Base-by-base conservation (phyloP, 306 rosid species). In the Gynostemma pentaphyllum region DNA sequence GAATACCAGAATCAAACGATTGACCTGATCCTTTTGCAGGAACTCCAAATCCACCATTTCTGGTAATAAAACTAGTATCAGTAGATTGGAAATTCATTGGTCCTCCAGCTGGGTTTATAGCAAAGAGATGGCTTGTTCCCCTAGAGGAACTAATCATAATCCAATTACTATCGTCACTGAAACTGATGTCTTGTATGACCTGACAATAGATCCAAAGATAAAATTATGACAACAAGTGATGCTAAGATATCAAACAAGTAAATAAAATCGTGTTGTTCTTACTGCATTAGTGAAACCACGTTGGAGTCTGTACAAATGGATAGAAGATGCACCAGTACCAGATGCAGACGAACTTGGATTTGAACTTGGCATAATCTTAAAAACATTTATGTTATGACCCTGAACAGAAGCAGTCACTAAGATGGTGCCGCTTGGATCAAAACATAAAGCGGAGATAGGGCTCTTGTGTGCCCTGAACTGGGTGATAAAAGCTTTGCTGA, bases 201-300 rank as follows among this genome's bases (percentile, higher is more conserved):
- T 94, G 87, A 69, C 61, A 72, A 70, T 27, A 29, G 71, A 49
- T 42, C 41, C 29, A 27, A 50, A 28, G 70, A 27, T 22, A 28
- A 15, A 22, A 69, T 53, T 44, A 73, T 9, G 41, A 72, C 27
- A 10, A 22, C 52, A 39, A 42, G 27, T 19, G 21, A 39, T 13
- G 34, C 8, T 37, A 0, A 26, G 12, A 9, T 19, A 24, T 3
- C 5, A 15, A 36, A 69, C 52, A 54, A 73, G 7, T 37, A 72
- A 75, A 9, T 21, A 56, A 36, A 45, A 45, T 41, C 23, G 45
- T 15, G 11, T 19, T 5, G 42, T 27, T 70, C 87, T 86, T 72
- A 94, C 99, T 2, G 97, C 99, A 74, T 94, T 89, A 13, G 99
- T 94, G 55, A 86, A 70, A 56, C 99, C 99, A 1, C 99, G 97